Evolutionary conservation across 148 eudicot genomes (phyloP).

Genomic region (Vaccinium myrtillus): DNA sequence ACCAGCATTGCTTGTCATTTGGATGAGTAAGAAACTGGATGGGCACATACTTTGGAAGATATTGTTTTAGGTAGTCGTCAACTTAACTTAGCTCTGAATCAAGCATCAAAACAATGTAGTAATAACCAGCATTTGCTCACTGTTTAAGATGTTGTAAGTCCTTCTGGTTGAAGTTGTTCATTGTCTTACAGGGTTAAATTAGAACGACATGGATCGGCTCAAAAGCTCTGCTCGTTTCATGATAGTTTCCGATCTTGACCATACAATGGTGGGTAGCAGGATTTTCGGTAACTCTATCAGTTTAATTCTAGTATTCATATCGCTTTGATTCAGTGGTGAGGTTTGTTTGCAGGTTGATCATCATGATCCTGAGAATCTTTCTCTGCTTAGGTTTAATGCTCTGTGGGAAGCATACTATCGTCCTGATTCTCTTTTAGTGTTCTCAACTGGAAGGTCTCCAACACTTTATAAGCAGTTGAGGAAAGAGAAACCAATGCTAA

Average conservation of each 20-base stretch:
- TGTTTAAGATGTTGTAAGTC: background rate
- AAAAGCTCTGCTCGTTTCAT: slow-evolving; percentile 52
- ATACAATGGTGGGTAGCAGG: slow-evolving; percentile 53
- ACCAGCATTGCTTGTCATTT: background rate
- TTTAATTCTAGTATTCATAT: background rate
- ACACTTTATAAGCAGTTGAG: slow-evolving; percentile 63
- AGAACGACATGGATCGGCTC: slow-evolving; percentile 47
- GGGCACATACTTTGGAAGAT: background rate
- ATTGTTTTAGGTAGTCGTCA: background rate
- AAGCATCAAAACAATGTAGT: background rate
- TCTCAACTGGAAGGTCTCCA: slow-evolving; percentile 70
- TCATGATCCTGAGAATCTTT: slow-evolving; percentile 61
- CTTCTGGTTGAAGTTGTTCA: background rate
- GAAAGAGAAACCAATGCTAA: slow-evolving; percentile 69
- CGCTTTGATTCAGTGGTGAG: slow-evolving; percentile 11
- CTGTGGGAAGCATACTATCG: slow-evolving; percentile 72
- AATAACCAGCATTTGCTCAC: background rate
- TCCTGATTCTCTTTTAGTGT: slow-evolving; percentile 65
- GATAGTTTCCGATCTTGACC: slow-evolving; percentile 80
- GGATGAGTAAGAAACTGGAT: background rate
- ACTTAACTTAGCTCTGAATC: background rate
- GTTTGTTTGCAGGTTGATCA: slow-evolving; percentile 57
- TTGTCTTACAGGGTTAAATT: slow-evolving; percentile 14
- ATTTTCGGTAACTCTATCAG: background rate
- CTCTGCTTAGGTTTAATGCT: slow-evolving; percentile 65